A percentile compares a stretch with the other conserved stretches of the same genome.
Conservation (phyloP, 1,284 basidiomycete genomes). For the Papiliotrema flavescens region DNA sequence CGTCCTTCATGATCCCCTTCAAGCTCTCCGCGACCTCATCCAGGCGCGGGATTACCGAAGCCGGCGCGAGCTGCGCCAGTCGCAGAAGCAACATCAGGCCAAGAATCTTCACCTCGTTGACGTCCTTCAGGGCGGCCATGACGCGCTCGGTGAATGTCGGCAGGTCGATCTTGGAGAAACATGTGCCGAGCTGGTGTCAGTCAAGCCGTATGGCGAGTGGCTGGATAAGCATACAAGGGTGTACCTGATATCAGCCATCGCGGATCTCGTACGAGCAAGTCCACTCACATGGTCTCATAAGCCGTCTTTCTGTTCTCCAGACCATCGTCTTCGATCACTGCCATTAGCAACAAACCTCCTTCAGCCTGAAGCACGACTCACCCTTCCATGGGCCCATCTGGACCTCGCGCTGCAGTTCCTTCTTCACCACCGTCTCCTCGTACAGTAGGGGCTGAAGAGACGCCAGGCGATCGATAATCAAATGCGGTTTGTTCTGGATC, state of each 20-base stretch:
- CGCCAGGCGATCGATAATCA: constrained; percentile 79
- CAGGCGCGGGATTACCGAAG: constrained; percentile 73
- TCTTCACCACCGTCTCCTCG: constrained; percentile 74
- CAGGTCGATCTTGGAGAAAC: constrained; percentile 77
- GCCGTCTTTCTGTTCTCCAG: constrained; percentile 71
- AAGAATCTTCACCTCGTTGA: constrained; percentile 95
- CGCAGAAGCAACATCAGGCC: constrained; percentile 93
- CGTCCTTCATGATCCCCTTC: constrained; percentile 85
- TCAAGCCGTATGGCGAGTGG: neutral
- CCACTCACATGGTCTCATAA: constrained; percentile 80
- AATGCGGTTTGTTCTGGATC: constrained; percentile 86
- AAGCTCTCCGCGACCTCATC: constrained; percentile 81
- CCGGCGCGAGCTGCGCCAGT: constrained; percentile 77
- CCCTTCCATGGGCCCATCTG: constrained; percentile 98
- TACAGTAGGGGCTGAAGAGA: constrained; percentile 79
- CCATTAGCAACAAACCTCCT: neutral
- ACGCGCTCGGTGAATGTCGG: constrained; percentile 79
- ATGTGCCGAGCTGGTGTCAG: constrained; percentile 54
- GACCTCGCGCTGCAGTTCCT: constrained; percentile 81
- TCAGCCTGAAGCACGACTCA: constrained; percentile 27
- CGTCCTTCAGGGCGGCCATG: constrained; percentile 78
- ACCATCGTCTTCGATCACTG: constrained; percentile 47
- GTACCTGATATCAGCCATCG: constrained; percentile 46
- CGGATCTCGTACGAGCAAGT: no score
- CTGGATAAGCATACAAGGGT: constrained; percentile 63